Evolutionary conservation across 257 asterid species (phyloP), one percentile per base, ranked within the genome.

Genomic region (Gardenia jasminoides): DNA sequence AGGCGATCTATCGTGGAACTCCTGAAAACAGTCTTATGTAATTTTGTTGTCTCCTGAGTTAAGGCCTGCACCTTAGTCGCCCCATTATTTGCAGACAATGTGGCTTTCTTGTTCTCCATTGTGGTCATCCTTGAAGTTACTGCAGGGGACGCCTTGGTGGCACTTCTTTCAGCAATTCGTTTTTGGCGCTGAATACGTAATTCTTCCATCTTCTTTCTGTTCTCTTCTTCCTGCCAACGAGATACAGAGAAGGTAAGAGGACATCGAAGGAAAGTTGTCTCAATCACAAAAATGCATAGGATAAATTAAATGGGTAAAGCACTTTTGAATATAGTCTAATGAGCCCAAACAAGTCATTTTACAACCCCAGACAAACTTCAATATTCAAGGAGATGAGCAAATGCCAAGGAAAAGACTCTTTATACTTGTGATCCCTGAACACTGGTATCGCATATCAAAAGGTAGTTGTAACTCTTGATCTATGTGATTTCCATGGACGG

Each of bases 151-250:
- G 86, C 88, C 74, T 79, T 87, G 26, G 88, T 85, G 78, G 85
- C 85, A 82, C 92, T 91, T 90, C 97, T 89, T 85, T 90, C 95
- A 1, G 97, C 97, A 36, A 91, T 93, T 84, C 97, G 86, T 86
- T 86, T 91, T 70, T 93, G 97, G 12, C 97, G 92, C 85, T 88
- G 92, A 17, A 46, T 76, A 76, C 71, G 69, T 52, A 88, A 58
- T 81, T 90, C 95, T 82, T 93, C 97, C 87, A 87, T 79, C 85
- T 71, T 93, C 92, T 89, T 91, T 87, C 88, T 85, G 33, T 83
- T 86, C 82, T 87, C 97, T 65, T 93, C 94, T 77, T 93, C 97
- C 97, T 93, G 84, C 7, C n/a, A 74, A 65, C 44, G 67, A 28
- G 10, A 76, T 75, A 2, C 46, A 48, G 64, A 47, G 24, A 76